Evolutionary conservation across 2,329 filamentous ascomycete genomes (phyloP).

Genomic region (Westerdykella aurantiaca): DNA sequence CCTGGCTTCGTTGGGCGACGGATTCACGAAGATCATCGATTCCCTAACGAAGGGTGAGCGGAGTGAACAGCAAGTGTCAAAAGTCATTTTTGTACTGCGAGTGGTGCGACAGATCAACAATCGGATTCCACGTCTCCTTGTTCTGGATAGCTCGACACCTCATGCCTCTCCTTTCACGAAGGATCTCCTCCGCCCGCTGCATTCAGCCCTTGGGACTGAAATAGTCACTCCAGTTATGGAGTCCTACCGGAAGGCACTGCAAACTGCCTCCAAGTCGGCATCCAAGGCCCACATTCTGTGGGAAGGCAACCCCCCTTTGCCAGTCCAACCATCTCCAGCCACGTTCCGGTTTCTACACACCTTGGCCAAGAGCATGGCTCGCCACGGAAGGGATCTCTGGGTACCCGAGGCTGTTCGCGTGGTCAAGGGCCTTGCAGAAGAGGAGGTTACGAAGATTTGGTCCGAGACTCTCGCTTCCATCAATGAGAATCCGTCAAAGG

Average conservation of each 20-base stretch:
- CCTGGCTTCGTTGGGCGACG: slow-evolving; percentile 54
- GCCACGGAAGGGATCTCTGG: slow-evolving; percentile 74
- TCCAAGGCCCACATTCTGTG: slow-evolving; percentile 65
- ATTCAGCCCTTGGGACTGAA: slow-evolving; percentile 54
- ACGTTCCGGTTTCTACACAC: slow-evolving; percentile 66
- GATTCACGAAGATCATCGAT: slow-evolving; percentile 49
- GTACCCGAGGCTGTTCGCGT: slow-evolving; percentile 58
- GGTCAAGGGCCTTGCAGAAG: slow-evolving; percentile 56
- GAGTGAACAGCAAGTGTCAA: slow-evolving; percentile 37
- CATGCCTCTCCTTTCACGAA: slow-evolving; percentile 33
- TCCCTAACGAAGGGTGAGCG: slow-evolving; percentile 41
- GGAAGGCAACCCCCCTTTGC: slow-evolving; percentile 71
- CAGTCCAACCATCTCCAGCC: slow-evolving; percentile 69
- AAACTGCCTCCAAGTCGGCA: slow-evolving; percentile 40
- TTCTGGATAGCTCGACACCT: slow-evolving; percentile 27
- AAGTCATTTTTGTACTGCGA: slow-evolving; percentile 59
- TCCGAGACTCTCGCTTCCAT: slow-evolving; percentile 32
- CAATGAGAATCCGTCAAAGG: neutral
- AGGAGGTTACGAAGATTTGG: slow-evolving; percentile 42
- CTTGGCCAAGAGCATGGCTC: slow-evolving; percentile 62
- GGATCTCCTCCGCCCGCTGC: slow-evolving; percentile 57
- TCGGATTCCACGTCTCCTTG: slow-evolving; percentile 49
- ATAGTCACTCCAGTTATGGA: slow-evolving; percentile 48
- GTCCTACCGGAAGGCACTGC: slow-evolving; percentile 41
- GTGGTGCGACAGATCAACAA: slow-evolving; percentile 68